phyloP scores from a whole-genome alignment of 2,329 filamentous ascomycete genomes.

The Nectriaceae sp. region DNA sequence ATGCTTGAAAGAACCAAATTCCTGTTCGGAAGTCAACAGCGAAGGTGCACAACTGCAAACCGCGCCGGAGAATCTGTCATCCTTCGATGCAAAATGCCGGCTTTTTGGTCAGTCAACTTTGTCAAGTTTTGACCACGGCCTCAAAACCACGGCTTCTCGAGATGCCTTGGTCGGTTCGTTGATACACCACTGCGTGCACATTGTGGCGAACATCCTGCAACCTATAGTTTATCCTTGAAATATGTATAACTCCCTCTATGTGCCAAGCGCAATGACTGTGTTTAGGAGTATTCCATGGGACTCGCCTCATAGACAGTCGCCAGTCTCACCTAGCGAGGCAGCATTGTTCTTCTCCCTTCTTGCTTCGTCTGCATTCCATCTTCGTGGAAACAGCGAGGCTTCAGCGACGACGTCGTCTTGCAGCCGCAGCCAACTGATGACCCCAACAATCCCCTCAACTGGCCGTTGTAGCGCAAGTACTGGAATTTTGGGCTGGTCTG shows the following conservation, averaged over 20 bases:
- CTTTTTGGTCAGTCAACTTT: not conserved
- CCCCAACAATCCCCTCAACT: not conserved
- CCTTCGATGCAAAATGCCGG: too few relatives aligned
- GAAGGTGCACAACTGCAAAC: too few relatives aligned
- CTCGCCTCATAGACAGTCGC: not conserved
- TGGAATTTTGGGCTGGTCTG: not conserved
- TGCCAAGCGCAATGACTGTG: conserved; percentile 9
- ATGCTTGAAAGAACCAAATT: too few relatives aligned
- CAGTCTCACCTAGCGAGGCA: conserved; percentile 4
- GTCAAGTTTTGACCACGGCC: not conserved
- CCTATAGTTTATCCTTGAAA: conserved; percentile 7
- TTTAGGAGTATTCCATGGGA: conserved; percentile 1
- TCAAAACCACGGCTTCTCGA: not conserved
- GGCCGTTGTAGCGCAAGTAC: not conserved
- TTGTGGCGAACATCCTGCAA: conserved; percentile 9
- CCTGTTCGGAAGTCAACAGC: too few relatives aligned
- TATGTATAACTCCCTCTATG: conserved; percentile 9
- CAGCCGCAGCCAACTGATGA: not conserved
- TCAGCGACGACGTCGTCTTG: too few relatives aligned
- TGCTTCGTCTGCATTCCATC: conserved; percentile 8
- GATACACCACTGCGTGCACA: conserved; percentile 7
- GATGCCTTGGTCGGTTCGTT: conserved; percentile 1
- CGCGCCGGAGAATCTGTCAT: too few relatives aligned
- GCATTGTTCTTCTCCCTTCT: conserved; percentile 12
- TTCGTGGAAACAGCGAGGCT: conserved; percentile 4